Evolutionary conservation across 2,329 filamentous ascomycete species (phyloP).

Genomic region (Pseudogymnoascus sp.): DNA sequence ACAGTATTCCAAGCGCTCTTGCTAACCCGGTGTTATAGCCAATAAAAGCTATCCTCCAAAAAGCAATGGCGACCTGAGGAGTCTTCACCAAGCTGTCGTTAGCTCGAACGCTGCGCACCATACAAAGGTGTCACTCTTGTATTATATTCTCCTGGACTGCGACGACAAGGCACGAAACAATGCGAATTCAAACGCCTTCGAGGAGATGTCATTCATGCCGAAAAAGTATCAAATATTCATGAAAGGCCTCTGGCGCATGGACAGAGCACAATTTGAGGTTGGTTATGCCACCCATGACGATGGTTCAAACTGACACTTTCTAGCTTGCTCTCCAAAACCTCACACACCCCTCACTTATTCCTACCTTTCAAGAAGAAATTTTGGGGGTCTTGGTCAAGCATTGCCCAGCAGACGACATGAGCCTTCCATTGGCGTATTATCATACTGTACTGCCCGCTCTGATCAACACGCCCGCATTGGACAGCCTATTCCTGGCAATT

Average conservation of each 20-base stretch:
- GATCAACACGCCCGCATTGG: slow-evolving; percentile 54
- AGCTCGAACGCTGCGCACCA: slow-evolving; percentile 59
- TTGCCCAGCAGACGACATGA: slow-evolving; percentile 52
- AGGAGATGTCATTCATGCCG: slow-evolving; percentile 58
- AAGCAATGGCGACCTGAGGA: slow-evolving; percentile 58
- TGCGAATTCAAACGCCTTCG: slow-evolving; percentile 49
- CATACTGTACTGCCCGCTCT: slow-evolving; percentile 68
- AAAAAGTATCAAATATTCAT: slow-evolving; percentile 74
- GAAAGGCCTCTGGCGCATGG: slow-evolving; percentile 75
- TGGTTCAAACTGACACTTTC: slow-evolving; percentile 21
- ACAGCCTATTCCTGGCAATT: slow-evolving; percentile 63
- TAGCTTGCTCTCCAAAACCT: slow-evolving; percentile 67
- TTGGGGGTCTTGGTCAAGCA: slow-evolving; percentile 61
- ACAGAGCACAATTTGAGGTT: slow-evolving; percentile 63
- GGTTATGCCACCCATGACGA: slow-evolving; percentile 14
- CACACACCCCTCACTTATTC: slow-evolving; percentile 70
- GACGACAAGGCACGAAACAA: slow-evolving; percentile 46
- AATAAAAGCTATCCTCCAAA: slow-evolving; percentile 69
- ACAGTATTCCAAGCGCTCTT: background rate
- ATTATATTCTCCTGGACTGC: slow-evolving; percentile 76
- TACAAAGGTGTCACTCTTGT: slow-evolving; percentile 76
- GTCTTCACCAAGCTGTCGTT: slow-evolving; percentile 65
- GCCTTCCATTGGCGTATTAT: slow-evolving; percentile 70
- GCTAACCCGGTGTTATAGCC: slow-evolving; percentile 29
- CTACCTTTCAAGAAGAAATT: slow-evolving; percentile 80